Base-by-base conservation (phyloP, 169 alveolate species). In the Plasmodium cynomolgi region DNA sequence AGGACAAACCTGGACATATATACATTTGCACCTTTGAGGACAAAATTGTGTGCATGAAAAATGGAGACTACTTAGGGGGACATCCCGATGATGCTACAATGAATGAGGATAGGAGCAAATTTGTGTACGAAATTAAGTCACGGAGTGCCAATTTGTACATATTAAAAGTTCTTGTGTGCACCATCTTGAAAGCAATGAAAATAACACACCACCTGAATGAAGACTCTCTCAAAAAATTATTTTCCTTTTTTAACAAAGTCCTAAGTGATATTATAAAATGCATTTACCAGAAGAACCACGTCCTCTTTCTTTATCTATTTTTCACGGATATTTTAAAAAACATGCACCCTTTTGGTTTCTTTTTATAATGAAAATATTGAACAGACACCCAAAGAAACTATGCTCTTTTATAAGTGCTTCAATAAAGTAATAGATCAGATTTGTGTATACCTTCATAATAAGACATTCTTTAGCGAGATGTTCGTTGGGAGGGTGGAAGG, bases 391-490 rank as follows among this genome's bases (percentile, higher is more conserved):
- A 91, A 91, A 72, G 82, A 82, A 71, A 82, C 95, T 7, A 91
- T 75, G 92, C 39, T 82, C 37, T 91, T 91, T 91, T 91, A 81
- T 39, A 82, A 72, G 62, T 47, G 85, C 26, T 91, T 91, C 56
- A 91, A 91, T 79, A 91, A 91, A 33, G 54, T 91, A 0, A 91
- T 91, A 1, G 95, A 91, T 74, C 95, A 81, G 29, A 26, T 91
- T 3, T 81, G 81, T 58, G 71, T 71, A 33, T 91, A 47, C 71
- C 26, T 91, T 47, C 92, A 91, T 47, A 91, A 91, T 91, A 82
- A 81, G 44, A 72, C 73, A 13, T n/a, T 81, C 31, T 91, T 91
- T 82, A 41, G 37, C 3, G 71, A 81, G 56, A 71, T 91, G 17
- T 17, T 50, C 56, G 29, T 29, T 13, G 81, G 75, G 17, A 47